These are phyloP conservation scores for Datisca glomerata DNA, from an alignment of 306 rosid genomes.

Conservation along the genomic window DNA sequence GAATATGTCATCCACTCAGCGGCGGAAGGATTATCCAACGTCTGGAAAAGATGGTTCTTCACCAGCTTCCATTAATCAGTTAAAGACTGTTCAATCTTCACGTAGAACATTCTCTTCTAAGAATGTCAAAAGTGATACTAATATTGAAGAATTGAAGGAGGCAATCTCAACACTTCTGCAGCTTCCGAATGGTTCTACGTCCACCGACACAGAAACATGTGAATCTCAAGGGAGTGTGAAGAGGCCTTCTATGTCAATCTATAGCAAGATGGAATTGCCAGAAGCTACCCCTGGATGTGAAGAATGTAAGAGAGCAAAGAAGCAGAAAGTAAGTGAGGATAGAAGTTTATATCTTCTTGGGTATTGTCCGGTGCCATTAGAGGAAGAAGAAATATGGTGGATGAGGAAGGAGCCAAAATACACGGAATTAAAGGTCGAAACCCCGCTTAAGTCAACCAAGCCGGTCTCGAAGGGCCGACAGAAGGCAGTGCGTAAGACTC, in stretches of 20 bases:
- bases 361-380: conserved; percentile 38
- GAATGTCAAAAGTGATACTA: conserved; percentile 34
- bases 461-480: conserved; percentile 60
- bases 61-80: conserved; percentile 26
- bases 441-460: conserved; percentile 50
- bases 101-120: conserved; percentile 23
- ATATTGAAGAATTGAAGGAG: conserved; percentile 62
- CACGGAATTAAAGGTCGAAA: conserved; percentile 59
- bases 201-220: conserved; percentile 31
- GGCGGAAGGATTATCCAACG: conserved; percentile 27
- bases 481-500: conserved; percentile 67
- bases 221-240: conserved; percentile 48
- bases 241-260: conserved; percentile 31
- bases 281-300: conserved; percentile 91
- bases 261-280: conserved; percentile 42
- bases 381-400: conserved; percentile 89
- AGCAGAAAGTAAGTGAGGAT: conserved; percentile 65
- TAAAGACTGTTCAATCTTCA: conserved; percentile 28
- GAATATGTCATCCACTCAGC: conserved; percentile 19
- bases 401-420: conserved; percentile 63
- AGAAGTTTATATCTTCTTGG: conserved; percentile 46
- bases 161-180: conserved; percentile 51
- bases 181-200: conserved; percentile 37
- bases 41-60: conserved; percentile 44
- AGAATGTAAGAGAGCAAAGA: conserved; percentile 79